phyloP scores from a whole-genome alignment of 495 filamentous ascomycete genomes.

The Baudoinia panamericana region DNA sequence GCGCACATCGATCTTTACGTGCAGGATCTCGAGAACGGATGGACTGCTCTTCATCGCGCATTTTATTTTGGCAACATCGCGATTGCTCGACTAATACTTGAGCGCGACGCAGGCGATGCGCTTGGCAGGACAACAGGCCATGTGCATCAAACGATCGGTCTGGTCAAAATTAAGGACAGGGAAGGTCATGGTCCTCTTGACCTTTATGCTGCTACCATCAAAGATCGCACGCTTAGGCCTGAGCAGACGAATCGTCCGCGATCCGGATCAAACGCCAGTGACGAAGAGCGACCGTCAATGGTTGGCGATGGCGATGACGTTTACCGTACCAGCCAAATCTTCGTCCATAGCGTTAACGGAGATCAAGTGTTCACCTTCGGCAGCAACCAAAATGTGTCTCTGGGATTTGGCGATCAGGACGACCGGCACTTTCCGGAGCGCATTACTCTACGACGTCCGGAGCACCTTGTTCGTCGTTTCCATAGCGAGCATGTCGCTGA shows the following conservation, averaged over 20 bases:
- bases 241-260: slow-evolving; percentile 16
- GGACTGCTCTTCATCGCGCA: slow-evolving; percentile 87
- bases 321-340: slow-evolving; percentile 2
- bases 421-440: slow-evolving; percentile 88
- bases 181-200: slow-evolving; percentile 93
- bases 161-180: slow-evolving; percentile 90
- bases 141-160: slow-evolving; percentile 36
- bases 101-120: slow-evolving; percentile 56
- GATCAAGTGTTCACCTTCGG: slow-evolving; percentile 89
- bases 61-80: slow-evolving; percentile 87
- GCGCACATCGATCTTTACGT: slow-evolving; percentile 73
- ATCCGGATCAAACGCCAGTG: slow-evolving; percentile 22
- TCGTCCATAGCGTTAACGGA: slow-evolving; percentile 38
- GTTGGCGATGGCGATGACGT: slow-evolving; percentile 23
- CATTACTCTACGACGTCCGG: slow-evolving; percentile 62
- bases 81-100: slow-evolving; percentile 66
- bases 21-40: slow-evolving; percentile 85
- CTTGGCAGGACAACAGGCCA: slow-evolving; percentile 35
- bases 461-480: slow-evolving; percentile 59
- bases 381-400: slow-evolving; percentile 84
- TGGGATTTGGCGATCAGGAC: slow-evolving; percentile 86
- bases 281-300: slow-evolving; percentile 30
- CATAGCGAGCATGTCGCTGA: slow-evolving; percentile 31
- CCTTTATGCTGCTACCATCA: slow-evolving; percentile 72
- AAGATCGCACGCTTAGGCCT: slow-evolving; percentile 32